A percentile compares a stretch with the other conserved stretches of the same genome.
Evolutionary conservation across 2,329 filamentous ascomycete species (phyloP).

Genomic region (Sarocladium brachiariae): DNA sequence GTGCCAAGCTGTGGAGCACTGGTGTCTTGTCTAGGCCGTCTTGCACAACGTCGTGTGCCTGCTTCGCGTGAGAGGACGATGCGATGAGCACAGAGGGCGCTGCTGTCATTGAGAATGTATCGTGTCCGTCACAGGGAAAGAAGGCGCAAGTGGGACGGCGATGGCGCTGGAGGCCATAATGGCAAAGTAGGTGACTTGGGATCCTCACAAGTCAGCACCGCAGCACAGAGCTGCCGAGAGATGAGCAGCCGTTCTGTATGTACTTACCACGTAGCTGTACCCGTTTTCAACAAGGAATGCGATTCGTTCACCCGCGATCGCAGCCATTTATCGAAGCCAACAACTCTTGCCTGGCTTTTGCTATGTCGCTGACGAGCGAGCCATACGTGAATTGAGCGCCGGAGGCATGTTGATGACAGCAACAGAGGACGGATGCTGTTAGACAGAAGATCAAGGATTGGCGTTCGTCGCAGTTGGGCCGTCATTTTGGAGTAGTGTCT

Average conservation of each 20-base stretch:
- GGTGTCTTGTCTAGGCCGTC: slow-evolving; percentile 44
- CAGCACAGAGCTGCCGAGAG: too few relatives aligned
- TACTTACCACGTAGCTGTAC: slow-evolving; percentile 96
- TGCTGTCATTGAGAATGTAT: slow-evolving; percentile 87
- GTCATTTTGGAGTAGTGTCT: too few relatives aligned
- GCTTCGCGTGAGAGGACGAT: slow-evolving; percentile 66
- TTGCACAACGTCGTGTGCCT: slow-evolving; percentile 64
- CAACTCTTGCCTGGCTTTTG: slow-evolving; percentile 65
- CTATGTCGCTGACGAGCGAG: slow-evolving; percentile 74
- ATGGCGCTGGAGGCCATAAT: slow-evolving; percentile 82
- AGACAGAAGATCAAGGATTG: too few relatives aligned
- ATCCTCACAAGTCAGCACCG: not conserved
- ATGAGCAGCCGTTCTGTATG: too few relatives aligned
- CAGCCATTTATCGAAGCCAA: slow-evolving; percentile 51
- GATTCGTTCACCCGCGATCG: slow-evolving; percentile 62
- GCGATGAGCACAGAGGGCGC: slow-evolving; percentile 71
- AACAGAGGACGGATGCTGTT: too few relatives aligned
- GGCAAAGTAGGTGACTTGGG: slow-evolving; percentile 76
- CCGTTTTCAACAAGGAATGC: slow-evolving; percentile 93
- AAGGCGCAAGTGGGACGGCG: slow-evolving; percentile 81
- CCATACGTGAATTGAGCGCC: slow-evolving; percentile 79
- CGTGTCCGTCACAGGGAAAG: slow-evolving; percentile 83
- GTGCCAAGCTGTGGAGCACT: too few relatives aligned
- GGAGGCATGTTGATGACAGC: slow-evolving; percentile 75
- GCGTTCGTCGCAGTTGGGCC: too few relatives aligned